Base-by-base conservation (phyloP, 75 land plant species). In the Pinus tabuliformis region DNA sequence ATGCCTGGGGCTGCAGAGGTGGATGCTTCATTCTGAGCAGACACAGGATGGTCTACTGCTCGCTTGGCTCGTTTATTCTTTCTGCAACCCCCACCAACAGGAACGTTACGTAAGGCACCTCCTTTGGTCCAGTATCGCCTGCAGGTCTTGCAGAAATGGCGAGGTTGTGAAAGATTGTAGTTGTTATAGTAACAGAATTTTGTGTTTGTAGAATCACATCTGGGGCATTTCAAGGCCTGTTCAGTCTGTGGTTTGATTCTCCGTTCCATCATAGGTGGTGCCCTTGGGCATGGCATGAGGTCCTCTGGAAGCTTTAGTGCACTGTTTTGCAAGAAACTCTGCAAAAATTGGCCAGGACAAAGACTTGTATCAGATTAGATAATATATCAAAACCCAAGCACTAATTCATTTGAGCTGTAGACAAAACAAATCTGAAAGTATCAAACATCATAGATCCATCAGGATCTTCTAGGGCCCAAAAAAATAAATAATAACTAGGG, bases 111-210 rank as follows among this genome's bases (percentile, higher is more conserved):
- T 5, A 75, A 75, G 54, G 72, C 37, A 22, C 77, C 77, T 70
- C 77, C 77, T 21, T 61, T 42, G 54, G 77, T 75, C 74, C 77
- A 75, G 77, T 61, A 75, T 33, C 77, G 33, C 72, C 77, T 75
- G 45, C 77, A 75, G 28, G 72, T 20, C 74, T 64, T 59, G 77
- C 77, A 75, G 75, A 75, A 75, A 75, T 75, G 77, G 72, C 77
- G 63, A 36, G 77, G 77, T n/a, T 75, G 77, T 5, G 63, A 59
- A 4, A 66, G 63, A 12, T 64, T 75, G 77, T 64, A 59, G 28
- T 75, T 75, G 14, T 75, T 75, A 17, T 75, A 75, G 72, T 75
- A 75, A 45, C 72, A 75, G 72, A 75, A 75, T 24, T 75, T 75
- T 17, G 77, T 75, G 54, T 66, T 42, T 59, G 52, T 21, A 20